Conservation (phyloP, 768 basidiomycete species). For the Amanita muscaria region DNA sequence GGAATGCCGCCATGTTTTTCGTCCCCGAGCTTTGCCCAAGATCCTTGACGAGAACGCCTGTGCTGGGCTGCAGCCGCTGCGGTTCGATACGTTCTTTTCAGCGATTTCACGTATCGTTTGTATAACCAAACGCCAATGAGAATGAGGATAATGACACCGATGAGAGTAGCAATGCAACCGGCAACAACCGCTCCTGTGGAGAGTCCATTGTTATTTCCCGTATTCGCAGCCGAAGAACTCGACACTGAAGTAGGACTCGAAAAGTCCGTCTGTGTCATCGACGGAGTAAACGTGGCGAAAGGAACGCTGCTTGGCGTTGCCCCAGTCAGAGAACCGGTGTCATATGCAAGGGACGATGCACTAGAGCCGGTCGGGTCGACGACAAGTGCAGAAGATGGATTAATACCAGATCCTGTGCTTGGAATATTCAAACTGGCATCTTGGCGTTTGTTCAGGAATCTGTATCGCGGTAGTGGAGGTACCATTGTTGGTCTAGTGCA, state of each 20-base stretch:
- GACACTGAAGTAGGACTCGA: background rate
- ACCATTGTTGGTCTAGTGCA: conserved; percentile 14
- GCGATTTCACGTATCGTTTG: conserved; percentile 36
- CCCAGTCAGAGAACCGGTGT: conserved; percentile 8
- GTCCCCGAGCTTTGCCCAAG: conserved; percentile 54
- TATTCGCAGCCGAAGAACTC: conserved; percentile 7
- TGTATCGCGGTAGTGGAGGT: conserved; percentile 9
- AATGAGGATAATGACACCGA: conserved; percentile 41
- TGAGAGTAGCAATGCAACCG: conserved; percentile 54
- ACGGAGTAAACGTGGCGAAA: background rate
- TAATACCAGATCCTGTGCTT: conserved; percentile 13
- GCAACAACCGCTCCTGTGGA: conserved; percentile 50
- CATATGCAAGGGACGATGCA: conserved; percentile 12
- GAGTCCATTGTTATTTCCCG: conserved; percentile 23
- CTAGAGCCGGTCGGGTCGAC: conserved; percentile 14
- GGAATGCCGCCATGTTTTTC: conserved; percentile 39
- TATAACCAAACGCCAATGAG: conserved; percentile 48
- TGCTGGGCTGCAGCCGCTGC: conserved; percentile 31
- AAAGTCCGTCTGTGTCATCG: background rate
- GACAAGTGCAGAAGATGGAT: conserved; percentile 5
- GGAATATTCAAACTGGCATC: conserved; percentile 12
- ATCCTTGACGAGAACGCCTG: conserved; percentile 37
- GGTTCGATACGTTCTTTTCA: conserved; percentile 31
- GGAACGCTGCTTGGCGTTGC: conserved; percentile 10
- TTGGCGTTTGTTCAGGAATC: conserved; percentile 12